Evolutionary conservation across 176 grass and related monocot genomes (phyloP), one percentile per base, ranked within the genome.

Genomic region (Dactylis glomerata): DNA sequence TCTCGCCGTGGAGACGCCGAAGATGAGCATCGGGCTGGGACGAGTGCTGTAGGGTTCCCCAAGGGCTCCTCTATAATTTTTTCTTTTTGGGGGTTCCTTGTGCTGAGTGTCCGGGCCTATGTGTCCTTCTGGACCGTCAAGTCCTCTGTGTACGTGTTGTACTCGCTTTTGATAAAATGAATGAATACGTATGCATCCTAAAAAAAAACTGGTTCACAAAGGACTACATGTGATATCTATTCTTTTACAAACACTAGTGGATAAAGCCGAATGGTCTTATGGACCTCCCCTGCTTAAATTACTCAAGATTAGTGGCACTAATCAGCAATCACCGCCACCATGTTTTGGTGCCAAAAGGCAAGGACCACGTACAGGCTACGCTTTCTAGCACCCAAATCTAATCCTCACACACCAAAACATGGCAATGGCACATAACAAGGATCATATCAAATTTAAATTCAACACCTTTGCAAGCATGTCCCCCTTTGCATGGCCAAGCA

Each of bases 391-490:
- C 44, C 32, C 63, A 45, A 34, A 55, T 42, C 22, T 64, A 83
- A 56, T 79, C 84, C 75, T 73, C 73, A 16, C 57, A 63, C 22
- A 46, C 64, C 52, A 40, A 61, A 81, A 85, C 38, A 82, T 38
- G 44, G 32, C 64, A 73, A 63, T 3, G 54, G 75, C 32, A 59
- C 66, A 72, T 23, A 51, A 44, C 19, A 33, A 19, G 17, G 51
- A 58, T 3, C n/a, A 75, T 2, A 85, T 27, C 24, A 57, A n/a
- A 84, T 5, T 65, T 67, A 37, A 67, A 47, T 58, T 78, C 51
- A 78, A 57, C 54, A 57, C 66, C 79, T 90, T 83, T 57, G 10
- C 80, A 86, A 71, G 33, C 84, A 47, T 90, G 88, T 73, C 44
- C 36, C 83, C 55, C 74, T 73, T 86, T 57, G 30, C 80, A 83